Evolutionary conservation across 768 basidiomycete species (phyloP).

Genomic region (Polyporus arcularius): DNA sequence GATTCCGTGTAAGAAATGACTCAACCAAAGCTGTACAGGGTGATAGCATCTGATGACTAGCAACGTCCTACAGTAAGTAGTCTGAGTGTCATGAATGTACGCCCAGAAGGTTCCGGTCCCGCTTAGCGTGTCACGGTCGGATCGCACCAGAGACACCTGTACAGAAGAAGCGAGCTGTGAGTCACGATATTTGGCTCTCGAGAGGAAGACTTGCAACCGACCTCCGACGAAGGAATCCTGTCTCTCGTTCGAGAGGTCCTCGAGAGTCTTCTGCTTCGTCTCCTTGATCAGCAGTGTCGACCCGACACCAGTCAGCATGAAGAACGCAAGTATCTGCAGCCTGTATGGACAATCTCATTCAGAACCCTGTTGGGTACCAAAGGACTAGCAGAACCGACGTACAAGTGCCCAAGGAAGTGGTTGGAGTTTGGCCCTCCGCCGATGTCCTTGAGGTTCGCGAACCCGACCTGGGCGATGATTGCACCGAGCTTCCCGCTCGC

Average conservation of each 20-base stretch:
- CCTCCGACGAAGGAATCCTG: slow-evolving; percentile 59
- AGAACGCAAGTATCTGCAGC: slow-evolving; percentile 79
- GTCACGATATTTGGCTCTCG: too few species aligned
- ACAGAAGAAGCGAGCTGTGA: too few species aligned
- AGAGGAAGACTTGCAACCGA: background rate
- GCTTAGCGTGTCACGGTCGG: too few species aligned
- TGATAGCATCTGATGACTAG: too few species aligned
- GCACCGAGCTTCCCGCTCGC: slow-evolving; percentile 45
- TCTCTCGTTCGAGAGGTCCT: slow-evolving; percentile 73
- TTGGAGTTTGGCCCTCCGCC: slow-evolving; percentile 50
- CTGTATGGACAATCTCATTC: slow-evolving; percentile 30
- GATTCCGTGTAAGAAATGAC: too few species aligned
- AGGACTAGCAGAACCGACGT: slow-evolving; percentile 26
- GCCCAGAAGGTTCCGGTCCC: too few species aligned
- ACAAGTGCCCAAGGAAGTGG: slow-evolving; percentile 70
- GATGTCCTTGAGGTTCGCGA: slow-evolving; percentile 66
- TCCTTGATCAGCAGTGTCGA: slow-evolving; percentile 82
- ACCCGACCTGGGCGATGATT: slow-evolving; percentile 49
- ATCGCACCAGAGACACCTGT: too few species aligned
- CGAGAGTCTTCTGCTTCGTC: slow-evolving; percentile 68
- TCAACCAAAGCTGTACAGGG: too few species aligned
- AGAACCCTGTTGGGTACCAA: background rate
- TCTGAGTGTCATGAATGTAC: too few species aligned
- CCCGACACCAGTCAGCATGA: slow-evolving; percentile 84
- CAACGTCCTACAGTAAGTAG: too few species aligned